Base-by-base conservation (phyloP, 495 filamentous ascomycete species). In the Trypethelium eluteriae region DNA sequence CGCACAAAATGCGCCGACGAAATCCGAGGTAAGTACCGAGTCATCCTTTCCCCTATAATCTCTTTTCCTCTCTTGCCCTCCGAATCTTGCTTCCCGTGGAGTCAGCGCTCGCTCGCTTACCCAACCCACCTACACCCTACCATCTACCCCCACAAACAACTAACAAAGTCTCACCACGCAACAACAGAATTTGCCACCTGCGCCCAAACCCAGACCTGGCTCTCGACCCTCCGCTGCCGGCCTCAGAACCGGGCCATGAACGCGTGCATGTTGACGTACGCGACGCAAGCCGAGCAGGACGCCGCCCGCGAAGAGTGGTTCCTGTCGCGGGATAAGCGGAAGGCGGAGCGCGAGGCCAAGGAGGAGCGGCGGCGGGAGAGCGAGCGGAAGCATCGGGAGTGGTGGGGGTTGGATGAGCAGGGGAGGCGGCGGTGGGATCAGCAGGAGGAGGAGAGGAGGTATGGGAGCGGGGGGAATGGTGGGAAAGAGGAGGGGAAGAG, bases 281-380 rank as follows among this genome's bases (percentile, higher is more conserved):
- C 93, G 18, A 94, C 89, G 49, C 89, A 83, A 63, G 87, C 85
- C 64, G 89, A 96, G 77, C 85, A 92, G 74, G 94, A 98, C 78
- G 85, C 84, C 18, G 94, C 94, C 69, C 81, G 94, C 38, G 91
- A 95, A 74, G 91, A 98, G 73, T 98, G 94, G 95, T 97, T 98
- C 74, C 83, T 85, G 57, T 81, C 80, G 57, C 82, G 85, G 68
- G 81, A 88, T 69, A 83, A 90, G 77, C 81, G 92, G 71, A 80
- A 83, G 63, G 77, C 78, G 47, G 82, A 85, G 79, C 75, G 82
- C 62, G 86, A 89, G 75, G 79, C 81, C 64, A 87, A 88, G 62
- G 80, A 84, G 64, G 77, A 74, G 38, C 76, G 79, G 76, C 69
- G 81, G 65, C 74, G 79, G 66, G 76, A 75, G 73, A 78, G 79